Base-by-base conservation (phyloP, 345 rosid genomes). In the Physaria fendleri region DNA sequence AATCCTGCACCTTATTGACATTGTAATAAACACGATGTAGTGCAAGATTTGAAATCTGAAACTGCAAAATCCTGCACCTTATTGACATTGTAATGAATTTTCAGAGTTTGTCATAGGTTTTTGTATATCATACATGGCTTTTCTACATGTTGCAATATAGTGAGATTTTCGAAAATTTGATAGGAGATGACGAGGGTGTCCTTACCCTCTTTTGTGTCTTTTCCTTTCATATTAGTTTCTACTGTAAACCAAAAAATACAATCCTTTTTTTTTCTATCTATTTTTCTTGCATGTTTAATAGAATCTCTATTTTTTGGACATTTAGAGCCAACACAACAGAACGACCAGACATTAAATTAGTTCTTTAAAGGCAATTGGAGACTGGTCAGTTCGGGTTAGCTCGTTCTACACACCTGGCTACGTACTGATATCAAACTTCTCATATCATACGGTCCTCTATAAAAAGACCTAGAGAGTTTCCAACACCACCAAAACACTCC, bases 51-150 rank as follows among this genome's bases (percentile, higher is more conserved):
- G n/a, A n/a, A n/a, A n/a, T n/a, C n/a, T n/a, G n/a, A n/a, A n/a
- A n/a, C n/a, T n/a, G n/a, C n/a, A n/a, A n/a, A n/a, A n/a, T n/a
- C n/a, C n/a, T n/a, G n/a, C n/a, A n/a, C n/a, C n/a, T n/a, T n/a
- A n/a, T n/a, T n/a, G n/a, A n/a, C n/a, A n/a, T n/a, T n/a, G n/a
- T n/a, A n/a, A n/a, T n/a, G n/a, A n/a, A n/a, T n/a, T n/a, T n/a
- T n/a, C n/a, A n/a, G n/a, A n/a, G n/a, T n/a, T n/a, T n/a, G n/a
- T n/a, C n/a, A n/a, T n/a, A n/a, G n/a, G n/a, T n/a, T n/a, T n/a
- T 55, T 32, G 56, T 54, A 39, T 54, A 64, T 33, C 8, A 64
- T 44, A 44, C 21, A 34, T 21, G 34, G 22, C 13, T 42, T 43
- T 50, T 30, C 18, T 24, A 27, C 61, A 8, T 20, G 15, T 20